Conservation (phyloP, 2,329 filamentous ascomycete species). For the Fusarium globosum region DNA sequence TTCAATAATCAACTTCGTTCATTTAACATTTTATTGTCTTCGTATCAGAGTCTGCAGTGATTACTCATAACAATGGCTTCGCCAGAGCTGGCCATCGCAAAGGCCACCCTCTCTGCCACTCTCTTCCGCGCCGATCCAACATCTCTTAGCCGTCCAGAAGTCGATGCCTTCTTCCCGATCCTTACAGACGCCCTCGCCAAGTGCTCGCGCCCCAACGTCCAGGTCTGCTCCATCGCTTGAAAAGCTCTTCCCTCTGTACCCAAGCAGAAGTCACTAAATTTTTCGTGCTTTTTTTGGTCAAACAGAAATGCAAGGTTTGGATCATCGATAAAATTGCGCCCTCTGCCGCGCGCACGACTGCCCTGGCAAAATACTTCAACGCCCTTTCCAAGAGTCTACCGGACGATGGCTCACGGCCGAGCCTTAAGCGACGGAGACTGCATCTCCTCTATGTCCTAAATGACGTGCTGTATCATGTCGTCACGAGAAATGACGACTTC, state of each 20-base stretch:
- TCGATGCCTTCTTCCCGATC: constrained; percentile 74
- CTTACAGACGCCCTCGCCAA: constrained; percentile 73
- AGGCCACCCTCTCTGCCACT: constrained; percentile 79
- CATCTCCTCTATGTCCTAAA: constrained; percentile 83
- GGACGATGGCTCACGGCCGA: constrained; percentile 55
- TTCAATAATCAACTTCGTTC: constrained; percentile 20
- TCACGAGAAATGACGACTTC: constrained; percentile 62
- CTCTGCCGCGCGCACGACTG: constrained; percentile 72
- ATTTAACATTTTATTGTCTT: constrained; percentile 3
- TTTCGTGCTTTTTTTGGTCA: constrained; percentile 42
- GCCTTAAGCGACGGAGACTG: constrained; percentile 74
- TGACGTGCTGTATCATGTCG: constrained; percentile 79
- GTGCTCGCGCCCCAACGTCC: constrained; percentile 85
- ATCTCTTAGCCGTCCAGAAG: constrained; percentile 74
- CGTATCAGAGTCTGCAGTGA: neutral
- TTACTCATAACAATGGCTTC: constrained; percentile 65
- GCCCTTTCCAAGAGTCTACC: constrained; percentile 67
- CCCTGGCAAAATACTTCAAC: constrained; percentile 80
- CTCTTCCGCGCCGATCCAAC: constrained; percentile 80
- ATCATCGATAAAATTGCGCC: constrained; percentile 77
- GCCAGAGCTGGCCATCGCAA: constrained; percentile 80
- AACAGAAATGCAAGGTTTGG: constrained; percentile 90
- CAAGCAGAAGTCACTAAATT: constrained; percentile 46
- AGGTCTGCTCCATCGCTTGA: constrained; percentile 74
- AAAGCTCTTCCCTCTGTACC: constrained; percentile 41